phyloP scores from a whole-genome alignment of 768 basidiomycete species.

The Artomyces pyxidatus region DNA sequence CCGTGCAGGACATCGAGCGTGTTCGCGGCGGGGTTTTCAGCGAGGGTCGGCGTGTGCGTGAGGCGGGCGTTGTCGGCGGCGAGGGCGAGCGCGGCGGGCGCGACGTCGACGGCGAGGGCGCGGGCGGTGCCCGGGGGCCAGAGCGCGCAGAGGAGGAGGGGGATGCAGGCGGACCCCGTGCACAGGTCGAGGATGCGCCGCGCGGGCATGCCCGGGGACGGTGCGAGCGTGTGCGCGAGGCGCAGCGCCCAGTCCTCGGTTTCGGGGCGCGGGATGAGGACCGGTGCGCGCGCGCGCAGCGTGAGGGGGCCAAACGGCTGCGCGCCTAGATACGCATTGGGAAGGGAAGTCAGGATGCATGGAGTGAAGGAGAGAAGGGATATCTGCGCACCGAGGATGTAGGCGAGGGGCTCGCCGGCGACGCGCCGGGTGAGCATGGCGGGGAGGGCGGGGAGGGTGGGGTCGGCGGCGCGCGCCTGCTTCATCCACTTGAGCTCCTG shows the following conservation, averaged over 20 bases:
- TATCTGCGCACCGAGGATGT: slow-evolving; percentile 65
- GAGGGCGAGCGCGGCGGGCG: slow-evolving; percentile 45
- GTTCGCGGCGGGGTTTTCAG: slow-evolving; percentile 15
- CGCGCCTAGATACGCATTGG: slow-evolving; percentile 39
- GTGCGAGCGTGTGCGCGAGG: slow-evolving; percentile 42
- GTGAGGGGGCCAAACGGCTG: slow-evolving; percentile 84
- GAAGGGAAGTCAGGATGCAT: slow-evolving; percentile 17
- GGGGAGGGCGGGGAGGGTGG: slow-evolving; percentile 22
- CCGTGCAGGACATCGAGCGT: slow-evolving; percentile 33
- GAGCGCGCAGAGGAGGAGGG: slow-evolving; percentile 68
- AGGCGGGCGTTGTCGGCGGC: slow-evolving; percentile 39
- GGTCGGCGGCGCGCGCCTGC: slow-evolving; percentile 19
- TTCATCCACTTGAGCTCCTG: slow-evolving; percentile 45
- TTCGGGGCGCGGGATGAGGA: slow-evolving; percentile 91
- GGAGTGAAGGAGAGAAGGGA: slow-evolving; percentile 3
- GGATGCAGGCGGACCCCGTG: slow-evolving; percentile 90
- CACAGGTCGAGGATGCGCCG: slow-evolving; percentile 73
- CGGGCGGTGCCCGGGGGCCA: slow-evolving; percentile 46
- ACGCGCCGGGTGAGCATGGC: slow-evolving; percentile 53
- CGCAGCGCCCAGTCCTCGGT: slow-evolving; percentile 78
- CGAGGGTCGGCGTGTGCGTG: slow-evolving; percentile 18
- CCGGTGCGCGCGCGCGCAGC: slow-evolving; percentile 65
- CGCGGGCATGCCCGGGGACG: slow-evolving; percentile 21
- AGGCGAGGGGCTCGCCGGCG: slow-evolving; percentile 77
- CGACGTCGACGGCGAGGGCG: slow-evolving; percentile 64